phyloP scores from a whole-genome alignment of 2,329 filamentous ascomycete genomes.

The Cordyceps pruinosa region DNA sequence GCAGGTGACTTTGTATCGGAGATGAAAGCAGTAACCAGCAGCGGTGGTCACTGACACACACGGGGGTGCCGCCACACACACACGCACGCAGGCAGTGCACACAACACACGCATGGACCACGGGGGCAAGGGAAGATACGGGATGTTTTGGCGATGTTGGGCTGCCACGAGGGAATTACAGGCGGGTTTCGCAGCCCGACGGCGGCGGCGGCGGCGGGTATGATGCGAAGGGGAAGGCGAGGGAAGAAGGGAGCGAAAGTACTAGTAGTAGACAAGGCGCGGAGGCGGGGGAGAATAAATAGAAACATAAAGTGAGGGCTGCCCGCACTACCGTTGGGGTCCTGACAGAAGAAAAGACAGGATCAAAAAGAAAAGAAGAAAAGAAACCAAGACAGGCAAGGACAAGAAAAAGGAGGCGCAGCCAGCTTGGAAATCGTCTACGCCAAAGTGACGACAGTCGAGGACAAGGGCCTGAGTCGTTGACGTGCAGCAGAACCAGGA shows the following conservation, averaged over 20 bases:
- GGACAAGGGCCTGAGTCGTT: not conserved
- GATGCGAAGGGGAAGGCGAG: not conserved
- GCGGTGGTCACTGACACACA: not conserved
- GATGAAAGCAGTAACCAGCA: not conserved
- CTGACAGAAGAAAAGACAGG: too few species aligned
- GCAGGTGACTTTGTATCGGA: not conserved
- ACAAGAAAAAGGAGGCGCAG: not conserved
- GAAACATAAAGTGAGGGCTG: too few species aligned
- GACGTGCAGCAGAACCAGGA: not conserved
- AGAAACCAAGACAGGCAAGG: too few species aligned
- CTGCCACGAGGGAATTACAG: not conserved
- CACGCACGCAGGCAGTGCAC: not conserved
- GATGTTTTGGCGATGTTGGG: not conserved
- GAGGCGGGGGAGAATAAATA: too few species aligned
- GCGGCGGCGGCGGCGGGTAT: not conserved
- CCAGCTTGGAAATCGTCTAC: not conserved
- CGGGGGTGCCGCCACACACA: not conserved
- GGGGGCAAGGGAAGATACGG: too few species aligned
- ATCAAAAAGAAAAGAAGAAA: too few species aligned
- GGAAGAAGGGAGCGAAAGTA: too few species aligned
- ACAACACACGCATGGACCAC: not conserved
- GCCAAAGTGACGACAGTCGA: slow-evolving; percentile 5
- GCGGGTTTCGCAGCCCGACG: not conserved
- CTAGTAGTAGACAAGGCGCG: too few species aligned
- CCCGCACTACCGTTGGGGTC: too few species aligned